These are phyloP conservation scores for Cryptomeria japonica DNA, from an alignment of 75 land plant genomes.

Conservation along the genomic window DNA sequence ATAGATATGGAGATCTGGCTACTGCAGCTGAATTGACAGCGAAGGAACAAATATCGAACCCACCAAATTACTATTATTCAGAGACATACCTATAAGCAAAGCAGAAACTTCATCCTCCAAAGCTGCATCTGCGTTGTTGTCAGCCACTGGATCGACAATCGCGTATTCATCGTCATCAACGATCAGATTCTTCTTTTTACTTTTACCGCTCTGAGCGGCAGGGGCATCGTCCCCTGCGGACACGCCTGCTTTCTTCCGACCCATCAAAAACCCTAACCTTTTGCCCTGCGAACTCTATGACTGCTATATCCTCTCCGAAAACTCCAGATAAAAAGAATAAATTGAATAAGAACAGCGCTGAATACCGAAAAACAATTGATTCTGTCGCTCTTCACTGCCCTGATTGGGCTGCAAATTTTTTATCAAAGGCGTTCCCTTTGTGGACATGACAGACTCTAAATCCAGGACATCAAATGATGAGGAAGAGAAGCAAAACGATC, in stretches of 20 bases:
- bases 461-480: no score
- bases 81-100: neutral
- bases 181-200: slow-evolving; percentile 34
- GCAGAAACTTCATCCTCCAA: slow-evolving; percentile 2
- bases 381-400: no score
- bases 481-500: no score
- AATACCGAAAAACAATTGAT: no score
- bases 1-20: no score
- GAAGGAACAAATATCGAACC: no score
- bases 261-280: slow-evolving; percentile 31
- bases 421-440: no score
- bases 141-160: slow-evolving; percentile 24
- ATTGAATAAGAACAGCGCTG: no score
- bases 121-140: slow-evolving; percentile 18
- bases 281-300: neutral
- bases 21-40: no score
- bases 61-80: neutral
- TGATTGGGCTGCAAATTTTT: no score
- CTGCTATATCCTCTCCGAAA: neutral
- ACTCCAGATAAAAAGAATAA: no score
- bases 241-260: slow-evolving; percentile 44
- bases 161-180: slow-evolving; percentile 77
- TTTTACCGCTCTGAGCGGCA: slow-evolving; percentile 20
- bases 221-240: slow-evolving; percentile 27
- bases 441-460: no score